A percentile compares a stretch with the other conserved stretches of the same genome.
phyloP scores from a whole-genome alignment of 1,284 basidiomycete genomes.

The Trichosporon ovoides region DNA sequence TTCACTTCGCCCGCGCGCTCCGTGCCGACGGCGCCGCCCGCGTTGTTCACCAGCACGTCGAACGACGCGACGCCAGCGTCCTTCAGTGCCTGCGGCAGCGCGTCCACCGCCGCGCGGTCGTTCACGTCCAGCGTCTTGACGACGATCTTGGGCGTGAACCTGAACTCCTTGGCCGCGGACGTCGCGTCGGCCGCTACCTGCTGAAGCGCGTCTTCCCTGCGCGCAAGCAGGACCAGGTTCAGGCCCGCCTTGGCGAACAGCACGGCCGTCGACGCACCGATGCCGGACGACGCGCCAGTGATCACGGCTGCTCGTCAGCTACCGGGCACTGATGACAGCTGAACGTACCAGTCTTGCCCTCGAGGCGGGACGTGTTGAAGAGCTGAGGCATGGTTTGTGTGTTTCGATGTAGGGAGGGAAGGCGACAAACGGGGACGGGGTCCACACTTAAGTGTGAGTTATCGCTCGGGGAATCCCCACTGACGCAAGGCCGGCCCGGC shows the following conservation, averaged over 20 bases:
- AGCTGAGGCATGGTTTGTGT: slow-evolving; percentile 15
- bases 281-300: slow-evolving; percentile 48
- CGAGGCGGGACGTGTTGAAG: slow-evolving; percentile 23
- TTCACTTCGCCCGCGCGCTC: slow-evolving; percentile 25
- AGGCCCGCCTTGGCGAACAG: slow-evolving; percentile 57
- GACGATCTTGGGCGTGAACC: slow-evolving; percentile 20
- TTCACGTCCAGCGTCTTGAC: slow-evolving; percentile 25
- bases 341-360: slow-evolving; percentile 23
- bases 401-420: background rate
- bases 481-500: background rate
- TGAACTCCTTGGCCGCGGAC: slow-evolving; percentile 17
- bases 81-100: slow-evolving; percentile 14
- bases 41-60: slow-evolving; percentile 25
- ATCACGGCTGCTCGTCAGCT: slow-evolving; percentile 30
- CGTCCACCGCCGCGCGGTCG: slow-evolving; percentile 19
- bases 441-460: background rate
- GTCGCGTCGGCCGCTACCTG: slow-evolving; percentile 50
- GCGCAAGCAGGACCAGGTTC: slow-evolving; percentile 57
- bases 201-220: slow-evolving; percentile 56
- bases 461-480: background rate
- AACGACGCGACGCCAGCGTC: slow-evolving; percentile 12
- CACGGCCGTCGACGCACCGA: slow-evolving; percentile 49
- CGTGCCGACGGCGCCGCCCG: slow-evolving; percentile 22
- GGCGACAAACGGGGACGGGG: background rate
- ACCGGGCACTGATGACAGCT: background rate